Evolutionary conservation across 2,329 filamentous ascomycete genomes (phyloP).

Genomic region (Elsinoe ampelina): DNA sequence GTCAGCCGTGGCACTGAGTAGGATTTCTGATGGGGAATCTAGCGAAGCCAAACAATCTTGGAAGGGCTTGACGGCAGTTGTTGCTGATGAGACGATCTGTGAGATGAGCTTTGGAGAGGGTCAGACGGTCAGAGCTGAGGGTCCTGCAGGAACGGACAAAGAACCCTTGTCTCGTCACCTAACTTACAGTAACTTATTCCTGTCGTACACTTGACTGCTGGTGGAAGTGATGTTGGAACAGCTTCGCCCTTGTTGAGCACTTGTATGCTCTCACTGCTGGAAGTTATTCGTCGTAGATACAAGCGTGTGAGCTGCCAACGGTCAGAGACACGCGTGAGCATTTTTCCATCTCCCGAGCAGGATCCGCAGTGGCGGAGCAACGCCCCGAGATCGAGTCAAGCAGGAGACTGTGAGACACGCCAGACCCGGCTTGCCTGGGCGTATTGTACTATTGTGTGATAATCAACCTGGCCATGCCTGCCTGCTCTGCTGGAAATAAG

Average conservation of each 20-base stretch:
- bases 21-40: constrained; percentile 1
- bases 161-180: neutral
- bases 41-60: neutral
- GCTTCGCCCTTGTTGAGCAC: no score
- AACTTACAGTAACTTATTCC: no score
- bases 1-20: neutral
- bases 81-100: neutral
- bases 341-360: neutral
- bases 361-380: neutral
- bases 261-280: no score
- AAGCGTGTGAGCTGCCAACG: neutral
- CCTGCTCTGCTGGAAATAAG: neutral
- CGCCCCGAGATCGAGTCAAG: neutral
- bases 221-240: no score
- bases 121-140: no score
- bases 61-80: neutral
- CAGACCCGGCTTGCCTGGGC: neutral
- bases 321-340: neutral
- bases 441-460: no score
- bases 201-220: neutral
- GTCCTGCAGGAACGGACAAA: neutral
- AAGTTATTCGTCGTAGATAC: no score
- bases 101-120: neutral
- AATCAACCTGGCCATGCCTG: no score
- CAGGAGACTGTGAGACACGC: neutral